Base-by-base conservation (phyloP, 1,139 yeast species). In the Kurtzmaniella natalensis region DNA sequence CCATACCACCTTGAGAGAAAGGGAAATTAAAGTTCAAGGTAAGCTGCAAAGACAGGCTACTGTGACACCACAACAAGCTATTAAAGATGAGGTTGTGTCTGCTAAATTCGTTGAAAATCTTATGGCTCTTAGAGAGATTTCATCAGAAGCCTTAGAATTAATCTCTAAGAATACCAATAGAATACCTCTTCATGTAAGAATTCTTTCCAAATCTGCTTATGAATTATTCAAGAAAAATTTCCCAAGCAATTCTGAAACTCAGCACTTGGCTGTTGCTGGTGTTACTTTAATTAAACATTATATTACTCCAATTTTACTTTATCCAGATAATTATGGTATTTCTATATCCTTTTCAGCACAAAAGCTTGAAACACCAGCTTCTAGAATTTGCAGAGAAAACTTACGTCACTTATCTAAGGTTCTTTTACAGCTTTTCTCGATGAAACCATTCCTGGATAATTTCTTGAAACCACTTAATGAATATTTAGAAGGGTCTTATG, bases 401-500 rank as follows among this genome's bases (percentile, higher is more conserved):
- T 59, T 87, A 39, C 58, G 61, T 11, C 76, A 78, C 34, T 64
- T 86, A 33, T 62, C 78, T 27, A 70, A 80, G 39, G 78, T 83
- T 16, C 48, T 86, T 41, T 61, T 73, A 22, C 95, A 86, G 54
- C 57, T 84, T 22, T 79, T 83, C 23, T 57, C 78, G 2, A 74
- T 86, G 74, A 70, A 72, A 41, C 76, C 83, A 3, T 87, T 87
- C 57, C 77, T 72, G 31, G 81, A 83, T 45, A 76, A 81, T 35
- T 87, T 77, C 53, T 60, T 85, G 47, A 88, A 83, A 48, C 95
- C 95, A 2, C 66, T 87, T 50, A 85, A 85, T 51, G 92, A 83
- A 32, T 84, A 76, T 47, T 69, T 87, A 31, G 61, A 61, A 28
- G 60, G 72, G 8, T 67, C 78, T 2, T 57, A 62, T n/a, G 77